Percentiles rank a stretch among this genome's conserved stretches.
Evolutionary conservation across 306 rosid genomes (phyloP).

Genomic region (peach (Prunus persica)): DNA sequence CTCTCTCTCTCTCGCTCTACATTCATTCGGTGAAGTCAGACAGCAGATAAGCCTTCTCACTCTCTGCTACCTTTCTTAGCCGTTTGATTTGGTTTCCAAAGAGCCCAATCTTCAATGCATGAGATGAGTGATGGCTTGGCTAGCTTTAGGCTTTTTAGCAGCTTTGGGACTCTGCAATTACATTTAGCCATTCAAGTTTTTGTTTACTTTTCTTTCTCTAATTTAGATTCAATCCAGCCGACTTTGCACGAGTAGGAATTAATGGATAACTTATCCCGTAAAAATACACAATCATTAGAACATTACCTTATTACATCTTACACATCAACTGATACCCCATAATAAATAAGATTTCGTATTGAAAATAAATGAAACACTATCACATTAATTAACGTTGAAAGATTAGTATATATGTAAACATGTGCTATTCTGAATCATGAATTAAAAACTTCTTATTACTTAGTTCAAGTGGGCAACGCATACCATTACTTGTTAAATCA

Average conservation of each 20-base stretch:
- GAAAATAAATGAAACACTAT: too few species aligned
- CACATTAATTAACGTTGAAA: too few species aligned
- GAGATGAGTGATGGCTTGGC: slow-evolving; percentile 18
- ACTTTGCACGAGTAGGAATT: not conserved
- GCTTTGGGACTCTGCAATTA: not conserved
- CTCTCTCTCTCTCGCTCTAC: not conserved
- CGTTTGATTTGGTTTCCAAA: slow-evolving; percentile 14
- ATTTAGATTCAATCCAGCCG: not conserved
- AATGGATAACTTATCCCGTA: not conserved
- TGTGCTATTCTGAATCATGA: not conserved
- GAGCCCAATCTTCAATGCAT: not conserved
- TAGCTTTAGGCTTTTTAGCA: not conserved
- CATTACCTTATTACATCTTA: too few species aligned
- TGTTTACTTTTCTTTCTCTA: not conserved
- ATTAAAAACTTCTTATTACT: not conserved
- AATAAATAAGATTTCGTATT: too few species aligned
- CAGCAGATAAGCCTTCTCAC: slow-evolving; percentile 8
- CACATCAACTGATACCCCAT: too few species aligned
- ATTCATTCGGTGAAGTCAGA: slow-evolving; percentile 3
- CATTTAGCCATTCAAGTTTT: not conserved
- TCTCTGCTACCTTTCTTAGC: slow-evolving; percentile 6
- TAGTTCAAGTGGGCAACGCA: not conserved
- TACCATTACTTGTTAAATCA: not conserved
- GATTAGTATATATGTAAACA: not conserved
- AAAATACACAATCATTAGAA: not conserved